Evolutionary conservation across 805 yeast genomes (phyloP).

Genomic region (Kodamaea laetipori): DNA sequence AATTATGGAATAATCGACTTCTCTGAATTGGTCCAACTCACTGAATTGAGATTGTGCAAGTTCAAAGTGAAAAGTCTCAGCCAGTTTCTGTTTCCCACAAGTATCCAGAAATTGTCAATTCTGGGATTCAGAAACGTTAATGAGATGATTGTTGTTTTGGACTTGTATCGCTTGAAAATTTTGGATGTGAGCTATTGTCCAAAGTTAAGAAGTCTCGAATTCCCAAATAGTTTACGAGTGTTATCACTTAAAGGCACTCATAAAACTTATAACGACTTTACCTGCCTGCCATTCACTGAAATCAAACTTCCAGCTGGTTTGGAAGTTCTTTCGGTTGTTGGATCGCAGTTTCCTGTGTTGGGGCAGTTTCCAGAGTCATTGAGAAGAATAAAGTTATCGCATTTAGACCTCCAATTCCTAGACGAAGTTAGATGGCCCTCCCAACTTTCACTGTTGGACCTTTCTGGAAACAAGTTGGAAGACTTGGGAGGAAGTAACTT

Average conservation of each 20-base stretch:
- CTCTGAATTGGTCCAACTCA: background rate
- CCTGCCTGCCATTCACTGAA: too few species aligned
- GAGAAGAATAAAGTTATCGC: background rate
- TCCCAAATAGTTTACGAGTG: background rate
- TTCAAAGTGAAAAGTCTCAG: background rate
- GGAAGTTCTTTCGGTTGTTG: background rate
- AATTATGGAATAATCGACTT: background rate
- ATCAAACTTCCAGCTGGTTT: background rate
- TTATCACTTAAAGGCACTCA: background rate
- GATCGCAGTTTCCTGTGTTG: background rate
- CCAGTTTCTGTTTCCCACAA: background rate
- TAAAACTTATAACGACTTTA: background rate
- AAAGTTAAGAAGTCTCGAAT: background rate
- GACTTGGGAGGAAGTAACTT: background rate
- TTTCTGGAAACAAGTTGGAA: constrained; percentile 1
- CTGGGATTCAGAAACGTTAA: background rate
- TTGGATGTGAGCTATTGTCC: constrained; percentile 2
- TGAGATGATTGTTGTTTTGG: background rate
- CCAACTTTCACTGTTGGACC: background rate
- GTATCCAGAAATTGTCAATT: background rate
- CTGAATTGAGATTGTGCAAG: background rate
- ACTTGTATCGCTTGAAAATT: constrained; percentile 1
- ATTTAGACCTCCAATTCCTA: background rate
- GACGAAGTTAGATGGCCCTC: background rate
- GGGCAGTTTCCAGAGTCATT: background rate